phyloP scores from a whole-genome alignment of 1,284 basidiomycete genomes.

The Ganoderma sinense region DNA sequence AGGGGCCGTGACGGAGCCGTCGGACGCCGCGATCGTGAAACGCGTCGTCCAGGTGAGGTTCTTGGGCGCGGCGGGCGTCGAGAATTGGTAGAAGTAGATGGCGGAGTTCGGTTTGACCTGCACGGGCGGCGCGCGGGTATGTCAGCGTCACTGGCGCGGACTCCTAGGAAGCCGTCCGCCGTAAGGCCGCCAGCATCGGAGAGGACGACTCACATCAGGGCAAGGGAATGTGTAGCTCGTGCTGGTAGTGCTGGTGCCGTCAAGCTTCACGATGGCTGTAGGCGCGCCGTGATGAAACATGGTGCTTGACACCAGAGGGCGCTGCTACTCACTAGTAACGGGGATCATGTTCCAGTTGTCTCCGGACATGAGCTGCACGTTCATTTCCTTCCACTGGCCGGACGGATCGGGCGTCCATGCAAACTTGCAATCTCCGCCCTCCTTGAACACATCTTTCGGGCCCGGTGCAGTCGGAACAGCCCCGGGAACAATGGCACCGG shows the following conservation, averaged over 20 bases:
- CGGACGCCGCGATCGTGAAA: constrained; percentile 74
- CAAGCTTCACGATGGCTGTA: constrained; percentile 64
- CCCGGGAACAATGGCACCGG: constrained; percentile 50
- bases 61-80: constrained; percentile 47
- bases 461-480: constrained; percentile 53
- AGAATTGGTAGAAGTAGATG: constrained; percentile 86
- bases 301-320: not conserved
- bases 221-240: constrained; percentile 65
- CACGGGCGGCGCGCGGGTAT: not conserved
- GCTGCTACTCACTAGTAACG: constrained; percentile 61
- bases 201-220: constrained; percentile 57
- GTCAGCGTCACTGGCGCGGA: not conserved
- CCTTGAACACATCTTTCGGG: constrained; percentile 62
- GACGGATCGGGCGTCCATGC: constrained; percentile 63
- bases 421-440: constrained; percentile 60
- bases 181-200: not conserved
- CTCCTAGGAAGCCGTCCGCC: not conserved
- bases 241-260: constrained; percentile 57
- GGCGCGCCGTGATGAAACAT: not conserved
- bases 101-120: constrained; percentile 74
- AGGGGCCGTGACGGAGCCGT: constrained; percentile 58
- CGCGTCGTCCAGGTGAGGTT: constrained; percentile 77
- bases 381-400: constrained; percentile 70
- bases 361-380: constrained; percentile 84
- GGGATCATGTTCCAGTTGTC: constrained; percentile 75